Conservation (phyloP, 306 rosid genomes). For the Vigna trinervia region DNA sequence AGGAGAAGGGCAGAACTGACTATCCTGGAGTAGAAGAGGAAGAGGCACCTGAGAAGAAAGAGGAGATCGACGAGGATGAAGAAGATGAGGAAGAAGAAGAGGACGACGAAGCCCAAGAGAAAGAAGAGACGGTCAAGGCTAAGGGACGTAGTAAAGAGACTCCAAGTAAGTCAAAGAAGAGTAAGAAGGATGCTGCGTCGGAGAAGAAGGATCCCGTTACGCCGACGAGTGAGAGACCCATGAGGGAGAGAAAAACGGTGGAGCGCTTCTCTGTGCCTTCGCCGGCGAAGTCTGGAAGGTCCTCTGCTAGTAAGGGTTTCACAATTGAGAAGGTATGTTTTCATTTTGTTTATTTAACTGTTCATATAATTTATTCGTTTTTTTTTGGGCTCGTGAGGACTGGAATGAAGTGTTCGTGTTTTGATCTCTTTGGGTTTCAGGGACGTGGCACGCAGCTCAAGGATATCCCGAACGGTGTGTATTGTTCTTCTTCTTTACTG, state of each 20-base stretch:
- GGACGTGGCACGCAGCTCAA: slow-evolving; percentile 87
- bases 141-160: slow-evolving; percentile 40
- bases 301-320: slow-evolving; percentile 61
- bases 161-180: slow-evolving; percentile 35
- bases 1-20: slow-evolving; percentile 16
- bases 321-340: slow-evolving; percentile 72
- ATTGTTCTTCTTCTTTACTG: not conserved
- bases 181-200: not conserved
- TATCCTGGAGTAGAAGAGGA: slow-evolving; percentile 15
- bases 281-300: slow-evolving; percentile 50
- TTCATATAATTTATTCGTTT: not conserved
- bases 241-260: slow-evolving; percentile 86
- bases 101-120: slow-evolving; percentile 29
- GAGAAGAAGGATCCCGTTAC: slow-evolving; percentile 56
- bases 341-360: not conserved
- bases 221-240: slow-evolving; percentile 76
- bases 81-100: slow-evolving; percentile 8
- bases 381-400: not conserved
- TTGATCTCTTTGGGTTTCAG: slow-evolving; percentile 55
- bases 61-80: not conserved
- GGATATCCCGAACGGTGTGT: slow-evolving; percentile 92
- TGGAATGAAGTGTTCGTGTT: not conserved
- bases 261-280: slow-evolving; percentile 76
- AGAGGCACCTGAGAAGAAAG: not conserved
- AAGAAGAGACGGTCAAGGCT: slow-evolving; percentile 40